phyloP scores from a whole-genome alignment of 129 eudicot genomes.

The Cynara cardunculus region DNA sequence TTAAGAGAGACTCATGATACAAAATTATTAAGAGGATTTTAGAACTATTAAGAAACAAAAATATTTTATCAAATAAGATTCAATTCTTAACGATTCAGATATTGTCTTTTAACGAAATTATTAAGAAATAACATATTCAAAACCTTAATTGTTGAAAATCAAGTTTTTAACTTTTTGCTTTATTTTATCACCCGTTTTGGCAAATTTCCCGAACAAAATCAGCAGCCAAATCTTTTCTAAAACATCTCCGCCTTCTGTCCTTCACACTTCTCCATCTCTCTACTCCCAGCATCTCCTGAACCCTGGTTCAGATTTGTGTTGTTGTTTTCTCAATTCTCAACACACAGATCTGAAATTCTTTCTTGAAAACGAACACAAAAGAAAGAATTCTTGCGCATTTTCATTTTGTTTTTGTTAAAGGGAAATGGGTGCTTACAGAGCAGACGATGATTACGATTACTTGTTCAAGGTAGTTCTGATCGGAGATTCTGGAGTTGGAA shows the following conservation, averaged over 20 bases:
- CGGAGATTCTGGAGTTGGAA: slow-evolving; percentile 59
- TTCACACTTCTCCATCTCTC: too few species aligned
- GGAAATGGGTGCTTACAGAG: slow-evolving; percentile 54
- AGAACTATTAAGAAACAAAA: too few species aligned
- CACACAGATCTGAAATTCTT: slow-evolving; percentile 21
- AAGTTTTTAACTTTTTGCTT: too few species aligned
- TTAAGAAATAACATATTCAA: too few species aligned
- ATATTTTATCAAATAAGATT: too few species aligned
- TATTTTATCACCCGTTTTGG: not conserved
- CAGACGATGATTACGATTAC: slow-evolving; percentile 59
- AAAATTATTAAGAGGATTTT: too few species aligned
- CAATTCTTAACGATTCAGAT: too few species aligned
- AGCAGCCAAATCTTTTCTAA: slow-evolving; percentile 18
- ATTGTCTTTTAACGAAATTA: too few species aligned
- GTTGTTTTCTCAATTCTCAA: not conserved
- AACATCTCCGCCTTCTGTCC: not conserved
- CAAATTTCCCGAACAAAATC: not conserved
- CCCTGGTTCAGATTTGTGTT: slow-evolving; percentile 18
- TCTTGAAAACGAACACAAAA: not conserved
- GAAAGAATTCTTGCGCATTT: not conserved
- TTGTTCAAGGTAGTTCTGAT: slow-evolving; percentile 55
- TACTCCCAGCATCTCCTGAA: not conserved
- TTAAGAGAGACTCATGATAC: too few species aligned
- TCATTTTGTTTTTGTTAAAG: not conserved
- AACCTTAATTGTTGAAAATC: too few species aligned